Evolutionary conservation across 73 alveolate species (phyloP), one percentile per base, ranked within the genome.

Genomic region (Paramecium bursaria): DNA sequence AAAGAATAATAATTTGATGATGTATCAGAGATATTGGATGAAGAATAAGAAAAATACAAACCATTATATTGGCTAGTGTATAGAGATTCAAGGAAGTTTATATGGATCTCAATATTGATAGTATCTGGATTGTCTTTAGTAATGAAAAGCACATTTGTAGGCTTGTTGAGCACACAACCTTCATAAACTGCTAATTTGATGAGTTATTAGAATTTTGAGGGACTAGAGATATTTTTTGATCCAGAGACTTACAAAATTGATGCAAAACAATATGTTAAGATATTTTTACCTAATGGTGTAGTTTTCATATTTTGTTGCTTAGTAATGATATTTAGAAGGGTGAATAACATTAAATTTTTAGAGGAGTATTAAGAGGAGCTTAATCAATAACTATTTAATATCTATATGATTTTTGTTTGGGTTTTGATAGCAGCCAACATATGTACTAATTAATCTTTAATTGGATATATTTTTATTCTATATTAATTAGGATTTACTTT

Each of bases 21-120:
- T 67, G 82, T 15, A n/a, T 3, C 60, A 19, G 82, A 67, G 44
- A 27, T 7, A 42, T 27, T 57, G 17, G 82, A 67, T 35, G 60
- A 31, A 14, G 22, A n/a, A 21, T 53, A 67, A n/a, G 44, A 39
- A 11, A 19, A 33, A 39, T 67, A 67, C 30, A 67, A 67, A 42
- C 82, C 82, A 11, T 67, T 67, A 15, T 67, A 67, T 67, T 67
- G 82, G 82, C 14, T 67, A 1, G 19, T 67, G 22, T 67, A 17
- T 25, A 67, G 44, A 14, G 82, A 67, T 14, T 0, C 19, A 10
- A 67, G 21, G 7, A 13, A 67, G 7, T 27, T 25, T 4, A 19
- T 67, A 14, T 67, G 82, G 82, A 31, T 67, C 19, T 35, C 44
- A 19, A 11, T 67, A 3, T 15, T 67, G 39, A 27, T 67, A 15